Evolutionary conservation across 768 basidiomycete genomes (phyloP).

Genomic region (Neoboletus magnificus): DNA sequence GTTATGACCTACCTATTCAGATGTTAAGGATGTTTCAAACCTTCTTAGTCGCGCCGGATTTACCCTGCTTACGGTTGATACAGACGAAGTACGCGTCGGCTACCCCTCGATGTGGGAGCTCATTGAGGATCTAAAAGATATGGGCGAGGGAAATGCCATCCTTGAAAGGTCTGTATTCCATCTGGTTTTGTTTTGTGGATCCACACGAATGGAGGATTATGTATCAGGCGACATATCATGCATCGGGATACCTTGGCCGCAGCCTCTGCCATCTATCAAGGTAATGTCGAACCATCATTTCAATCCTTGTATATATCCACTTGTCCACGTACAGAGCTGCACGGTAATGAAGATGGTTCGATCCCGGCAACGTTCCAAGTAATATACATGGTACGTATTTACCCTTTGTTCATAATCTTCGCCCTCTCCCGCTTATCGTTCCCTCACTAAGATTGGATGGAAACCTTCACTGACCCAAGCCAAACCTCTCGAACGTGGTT

Average conservation of each 20-base stretch:
- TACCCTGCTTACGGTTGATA: slow-evolving; percentile 89
- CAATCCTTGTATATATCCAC: not conserved
- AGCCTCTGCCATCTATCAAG: slow-evolving; percentile 91
- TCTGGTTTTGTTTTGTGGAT: not conserved
- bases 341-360: slow-evolving; percentile 78
- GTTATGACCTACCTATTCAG: slow-evolving; percentile 38
- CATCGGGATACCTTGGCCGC: slow-evolving; percentile 87
- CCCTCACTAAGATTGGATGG: slow-evolving; percentile 70
- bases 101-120: slow-evolving; percentile 98
- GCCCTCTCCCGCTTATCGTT: not conserved
- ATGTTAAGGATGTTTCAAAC: slow-evolving; percentile 90
- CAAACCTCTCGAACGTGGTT: slow-evolving; percentile 61
- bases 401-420: not conserved
- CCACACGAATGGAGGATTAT: not conserved
- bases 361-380: slow-evolving; percentile 96
- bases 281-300: slow-evolving; percentile 36
- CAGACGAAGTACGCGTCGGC: slow-evolving; percentile 85
- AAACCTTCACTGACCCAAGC: slow-evolving; percentile 68
- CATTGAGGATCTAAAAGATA: slow-evolving; percentile 87
- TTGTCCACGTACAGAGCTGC: slow-evolving; percentile 55
- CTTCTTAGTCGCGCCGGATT: slow-evolving; percentile 92
- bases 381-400: slow-evolving; percentile 76
- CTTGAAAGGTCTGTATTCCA: slow-evolving; percentile 60
- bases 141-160: slow-evolving; percentile 96
- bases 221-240: slow-evolving; percentile 56